Conservation (phyloP, 108 stramenopile genomes). For the Nitzschia inconspicua region DNA sequence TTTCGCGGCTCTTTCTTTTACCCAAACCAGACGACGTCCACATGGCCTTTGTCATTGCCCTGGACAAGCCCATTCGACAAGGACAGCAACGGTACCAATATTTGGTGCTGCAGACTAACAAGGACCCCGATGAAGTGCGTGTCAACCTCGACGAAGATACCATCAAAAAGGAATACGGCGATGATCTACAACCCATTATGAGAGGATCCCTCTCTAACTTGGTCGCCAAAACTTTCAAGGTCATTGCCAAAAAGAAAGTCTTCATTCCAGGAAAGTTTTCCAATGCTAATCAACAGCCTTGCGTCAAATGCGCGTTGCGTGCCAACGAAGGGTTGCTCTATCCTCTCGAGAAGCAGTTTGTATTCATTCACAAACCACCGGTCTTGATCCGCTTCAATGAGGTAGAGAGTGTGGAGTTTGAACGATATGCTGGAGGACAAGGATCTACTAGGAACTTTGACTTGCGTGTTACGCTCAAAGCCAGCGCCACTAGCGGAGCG, state of each 20-base stretch:
- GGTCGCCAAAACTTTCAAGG: constrained; percentile 97
- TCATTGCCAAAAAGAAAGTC: constrained; percentile 94
- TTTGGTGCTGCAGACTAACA: constrained; percentile 91
- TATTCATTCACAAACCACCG: constrained; percentile 99
- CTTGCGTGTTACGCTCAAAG: constrained; percentile 72
- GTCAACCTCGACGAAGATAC: constrained; percentile 93
- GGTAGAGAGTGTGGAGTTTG: constrained; percentile 94
- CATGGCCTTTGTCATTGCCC: constrained; percentile 96
- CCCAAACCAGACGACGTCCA: constrained; percentile 92
- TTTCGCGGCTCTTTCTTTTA: constrained; percentile 91
- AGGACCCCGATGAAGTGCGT: constrained; percentile 76
- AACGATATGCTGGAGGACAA: constrained; percentile 90
- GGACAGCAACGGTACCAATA: constrained; percentile 98
- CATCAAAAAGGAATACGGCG: constrained; percentile 87
- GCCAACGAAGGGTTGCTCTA: constrained; percentile 97
- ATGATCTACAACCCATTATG: constrained; percentile 87
- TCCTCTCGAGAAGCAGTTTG: constrained; percentile 97
- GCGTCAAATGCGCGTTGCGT: constrained; percentile 84
- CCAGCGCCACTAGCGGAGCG: constrained; percentile 27
- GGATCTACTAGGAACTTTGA: constrained; percentile 94
- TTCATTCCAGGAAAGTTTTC: constrained; percentile 93
- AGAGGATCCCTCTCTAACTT: constrained; percentile 90
- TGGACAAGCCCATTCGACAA: constrained; percentile 97
- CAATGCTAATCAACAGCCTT: constrained; percentile 82
- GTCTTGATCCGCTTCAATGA: constrained; percentile 96